These are phyloP conservation scores for Suhomyces bolitotheri DNA, from an alignment of 1,139 yeast species.

Conservation along the genomic window DNA sequence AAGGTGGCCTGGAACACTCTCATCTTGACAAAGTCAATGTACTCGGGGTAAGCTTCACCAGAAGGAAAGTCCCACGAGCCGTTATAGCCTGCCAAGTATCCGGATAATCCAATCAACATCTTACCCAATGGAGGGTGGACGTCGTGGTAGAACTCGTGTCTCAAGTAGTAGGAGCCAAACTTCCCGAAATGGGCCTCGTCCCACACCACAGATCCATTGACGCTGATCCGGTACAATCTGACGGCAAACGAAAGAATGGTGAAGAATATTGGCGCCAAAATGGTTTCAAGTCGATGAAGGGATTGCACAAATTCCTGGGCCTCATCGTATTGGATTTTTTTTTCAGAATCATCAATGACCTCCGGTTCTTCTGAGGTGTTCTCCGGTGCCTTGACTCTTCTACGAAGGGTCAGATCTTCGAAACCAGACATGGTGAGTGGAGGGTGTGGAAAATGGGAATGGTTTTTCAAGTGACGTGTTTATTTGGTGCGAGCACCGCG, in stretches of 20 bases:
- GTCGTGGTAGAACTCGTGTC: slow-evolving; percentile 94
- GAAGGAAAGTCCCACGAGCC: slow-evolving; percentile 95
- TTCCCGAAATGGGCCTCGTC: slow-evolving; percentile 84
- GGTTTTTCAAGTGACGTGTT: slow-evolving; percentile 7
- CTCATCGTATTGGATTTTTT: slow-evolving; percentile 33
- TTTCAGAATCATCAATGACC: slow-evolving; percentile 19
- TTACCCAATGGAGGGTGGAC: slow-evolving; percentile 99
- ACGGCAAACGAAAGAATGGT: slow-evolving; percentile 51
- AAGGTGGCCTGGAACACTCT: slow-evolving; percentile 90
- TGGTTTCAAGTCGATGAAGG: slow-evolving; percentile 33
- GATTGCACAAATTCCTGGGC: slow-evolving; percentile 34
- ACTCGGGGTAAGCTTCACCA: slow-evolving; percentile 82
- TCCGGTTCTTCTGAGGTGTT: slow-evolving; percentile 7
- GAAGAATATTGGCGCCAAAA: slow-evolving; percentile 49
- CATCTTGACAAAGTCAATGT: slow-evolving; percentile 86
- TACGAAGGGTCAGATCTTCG: slow-evolving; percentile 27
- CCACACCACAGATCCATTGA: slow-evolving; percentile 57
- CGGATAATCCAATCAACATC: slow-evolving; percentile 94
- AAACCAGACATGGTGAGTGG: slow-evolving; percentile 26
- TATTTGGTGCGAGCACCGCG: slow-evolving; percentile 3
- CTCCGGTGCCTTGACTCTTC: slow-evolving; percentile 15
- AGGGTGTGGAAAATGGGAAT: background rate
- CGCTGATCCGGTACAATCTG: slow-evolving; percentile 54
- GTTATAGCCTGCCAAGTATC: slow-evolving; percentile 90
- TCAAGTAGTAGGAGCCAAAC: slow-evolving; percentile 88